Base-by-base conservation (phyloP, 148 eudicot species). In the Pharnaceum exiguum region DNA sequence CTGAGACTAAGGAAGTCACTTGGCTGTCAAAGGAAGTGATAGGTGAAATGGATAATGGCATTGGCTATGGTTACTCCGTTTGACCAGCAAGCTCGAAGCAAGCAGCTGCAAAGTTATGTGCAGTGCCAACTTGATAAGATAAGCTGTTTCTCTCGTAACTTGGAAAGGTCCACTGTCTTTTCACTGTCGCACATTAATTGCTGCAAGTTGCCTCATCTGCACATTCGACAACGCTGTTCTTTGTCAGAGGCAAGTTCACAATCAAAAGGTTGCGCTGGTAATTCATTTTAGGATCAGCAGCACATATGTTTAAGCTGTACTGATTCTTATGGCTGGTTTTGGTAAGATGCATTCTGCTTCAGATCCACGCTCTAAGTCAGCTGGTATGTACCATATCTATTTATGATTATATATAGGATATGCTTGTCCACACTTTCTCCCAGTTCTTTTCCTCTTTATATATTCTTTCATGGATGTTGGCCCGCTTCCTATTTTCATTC, bases 11-110 rank as follows among this genome's bases (percentile, higher is more conserved):
- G 42, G 85, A 88, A 30, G 54, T 83, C 22, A 65, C 75, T 30
- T 53, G 88, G 50, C 86, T 93, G 24, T 79, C 99, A 17, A 73
- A 66, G 51, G 54, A 19, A 45, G 52, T 27, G 11, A 26, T 77
- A 55, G 75, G 78, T 32, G 85, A 84, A 46, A 68, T 38, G 45
- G 63, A n/a, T 59, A 65, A 45, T 30, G 51, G 49, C 53, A 44
- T 78, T 15, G 73, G 51, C 71, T 70, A 75, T 71, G 35, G 80
- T 83, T 58, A 66, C 71, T 37, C 71, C 79, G 51, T 57, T 58
- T 86, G 67, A 71, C 79, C 26, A 74, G 80, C 35, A 80, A 71
- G 66, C 91, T 93, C 26, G 86, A 89, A 66, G 62, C 59, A 29
- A 7, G 38, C n/a, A n/a, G n/a, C 63, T 5, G 36, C 55, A 0